Evolutionary conservation across 2,329 filamentous ascomycete genomes (phyloP), one percentile per base, ranked within the genome.

Genomic region (Ambrosiella beaveri): DNA sequence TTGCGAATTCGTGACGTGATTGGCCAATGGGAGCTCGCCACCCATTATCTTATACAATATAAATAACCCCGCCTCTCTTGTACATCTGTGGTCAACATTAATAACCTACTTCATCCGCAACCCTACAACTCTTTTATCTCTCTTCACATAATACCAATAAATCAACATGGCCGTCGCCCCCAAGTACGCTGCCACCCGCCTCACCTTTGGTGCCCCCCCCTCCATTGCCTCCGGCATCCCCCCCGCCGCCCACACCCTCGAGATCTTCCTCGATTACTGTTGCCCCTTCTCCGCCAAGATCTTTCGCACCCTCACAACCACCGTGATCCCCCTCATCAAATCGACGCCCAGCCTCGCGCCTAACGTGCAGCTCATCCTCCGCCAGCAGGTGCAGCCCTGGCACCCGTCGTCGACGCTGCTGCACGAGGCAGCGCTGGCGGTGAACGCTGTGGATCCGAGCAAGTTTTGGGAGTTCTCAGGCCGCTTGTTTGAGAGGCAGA

Each of bases 311-410:
- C 71, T 96, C 64, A 83, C 84, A 70, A 73, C 70, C 59, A 71
- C 74, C 37, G 79, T 95, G 60, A 74, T 80, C 61, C 84, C 86
- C 0, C 68, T 79, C 53, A 75, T 95, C 64, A 74, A 76, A 61
- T 65, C 74, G 54, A 81, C 82, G 65, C 82, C 85, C 62, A 64
- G 72, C 27, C 75, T 73, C 68, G 68, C 73, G 12, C 64, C 73
- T 61, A 76, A 75, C 61, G 72, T 95, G 2, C 77, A 86, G 64
- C 75, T 95, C 64, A 79, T 97, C 66, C 87, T 96, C 75, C 85
- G 90, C 54, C 90, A 91, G 68, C 89, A 95, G 68, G 81, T 96
- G 65, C 89, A 95, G 73, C 88, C 89, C 12, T 95, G 91, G 91
- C 90, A 97, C 71, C 91, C 91, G 1, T 88, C 85, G 17, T 89